Conservation (phyloP, 306 rosid species). For the Pterocarpus santalinus region DNA sequence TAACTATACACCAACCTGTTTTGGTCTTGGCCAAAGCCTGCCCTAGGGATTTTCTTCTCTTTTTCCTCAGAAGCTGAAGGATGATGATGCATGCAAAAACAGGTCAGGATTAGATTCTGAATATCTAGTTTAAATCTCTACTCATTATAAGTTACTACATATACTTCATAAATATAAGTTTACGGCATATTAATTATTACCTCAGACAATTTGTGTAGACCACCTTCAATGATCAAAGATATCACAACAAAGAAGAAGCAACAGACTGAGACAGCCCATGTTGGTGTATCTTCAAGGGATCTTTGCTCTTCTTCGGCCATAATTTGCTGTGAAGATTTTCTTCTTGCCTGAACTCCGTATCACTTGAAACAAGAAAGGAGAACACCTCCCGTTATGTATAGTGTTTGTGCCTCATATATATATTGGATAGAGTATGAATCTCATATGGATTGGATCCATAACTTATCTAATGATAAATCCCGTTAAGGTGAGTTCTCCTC, state of each 20-base stretch:
- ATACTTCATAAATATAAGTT: no score
- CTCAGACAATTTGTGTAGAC: constrained; percentile 59
- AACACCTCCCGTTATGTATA: not conserved
- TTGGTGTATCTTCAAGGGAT: constrained; percentile 68
- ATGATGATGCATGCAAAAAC: constrained; percentile 6
- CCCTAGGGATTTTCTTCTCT: constrained; percentile 57
- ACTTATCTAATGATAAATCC: no score
- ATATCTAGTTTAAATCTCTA: no score
- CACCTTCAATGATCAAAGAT: constrained; percentile 60
- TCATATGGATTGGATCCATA: no score
- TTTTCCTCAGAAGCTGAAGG: constrained; percentile 56
- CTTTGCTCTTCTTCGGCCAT: constrained; percentile 47
- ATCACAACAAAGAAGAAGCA: constrained; percentile 53
- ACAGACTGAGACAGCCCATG: constrained; percentile 71
- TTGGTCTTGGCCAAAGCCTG: constrained; percentile 64
- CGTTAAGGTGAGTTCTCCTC: no score
- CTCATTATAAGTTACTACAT: not conserved
- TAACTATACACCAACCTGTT: constrained; percentile 53
- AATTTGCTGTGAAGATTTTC: not conserved
- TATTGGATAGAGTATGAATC: no score
- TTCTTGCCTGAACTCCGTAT: not conserved
- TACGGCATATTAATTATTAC: constrained; percentile 31
- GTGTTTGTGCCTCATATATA: not conserved
- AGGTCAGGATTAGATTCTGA: not conserved
- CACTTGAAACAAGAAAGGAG: constrained; percentile 24